Evolutionary conservation across 352 stramenopile genomes (phyloP).

Genomic region (Globisporangium middletonii): DNA sequence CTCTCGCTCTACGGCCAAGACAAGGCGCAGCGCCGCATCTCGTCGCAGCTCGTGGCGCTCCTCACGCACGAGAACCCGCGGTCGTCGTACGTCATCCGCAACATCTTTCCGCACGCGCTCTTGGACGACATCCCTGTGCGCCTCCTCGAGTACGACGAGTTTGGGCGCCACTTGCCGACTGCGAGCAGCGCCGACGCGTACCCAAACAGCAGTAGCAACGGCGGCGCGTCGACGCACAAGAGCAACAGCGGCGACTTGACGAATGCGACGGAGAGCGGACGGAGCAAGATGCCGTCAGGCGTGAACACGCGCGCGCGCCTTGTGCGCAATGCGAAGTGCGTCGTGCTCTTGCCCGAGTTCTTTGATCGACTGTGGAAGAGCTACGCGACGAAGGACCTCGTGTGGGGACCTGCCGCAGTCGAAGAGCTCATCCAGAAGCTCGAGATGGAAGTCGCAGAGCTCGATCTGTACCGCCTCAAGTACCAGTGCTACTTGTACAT

Average conservation of each 20-base stretch:
- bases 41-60: slow-evolving; percentile 76
- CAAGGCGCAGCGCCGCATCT: slow-evolving; percentile 81
- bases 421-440: slow-evolving; percentile 73
- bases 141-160: slow-evolving; percentile 82
- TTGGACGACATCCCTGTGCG: slow-evolving; percentile 70
- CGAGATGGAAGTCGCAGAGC: slow-evolving; percentile 56
- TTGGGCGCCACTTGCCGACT: slow-evolving; percentile 62
- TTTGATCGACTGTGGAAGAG: slow-evolving; percentile 79
- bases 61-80: slow-evolving; percentile 82
- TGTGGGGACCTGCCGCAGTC: slow-evolving; percentile 66
- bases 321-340: slow-evolving; percentile 71
- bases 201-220: slow-evolving; percentile 21
- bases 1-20: slow-evolving; percentile 76
- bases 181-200: slow-evolving; percentile 36
- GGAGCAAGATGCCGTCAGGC: slow-evolving; percentile 61
- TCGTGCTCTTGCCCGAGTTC: slow-evolving; percentile 82
- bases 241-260: slow-evolving; percentile 44
- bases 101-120: slow-evolving; percentile 77
- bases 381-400: slow-evolving; percentile 72
- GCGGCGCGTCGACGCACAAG: slow-evolving; percentile 20
- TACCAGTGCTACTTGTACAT: slow-evolving; percentile 82
- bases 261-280: slow-evolving; percentile 63
- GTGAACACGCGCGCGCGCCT: slow-evolving; percentile 72
- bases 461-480: slow-evolving; percentile 76
- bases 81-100: slow-evolving; percentile 79